Percentiles rank a stretch among this genome's conserved stretches.
phyloP scores from a whole-genome alignment of 805 yeast species.

The Kluyveromyces lactis region DNA sequence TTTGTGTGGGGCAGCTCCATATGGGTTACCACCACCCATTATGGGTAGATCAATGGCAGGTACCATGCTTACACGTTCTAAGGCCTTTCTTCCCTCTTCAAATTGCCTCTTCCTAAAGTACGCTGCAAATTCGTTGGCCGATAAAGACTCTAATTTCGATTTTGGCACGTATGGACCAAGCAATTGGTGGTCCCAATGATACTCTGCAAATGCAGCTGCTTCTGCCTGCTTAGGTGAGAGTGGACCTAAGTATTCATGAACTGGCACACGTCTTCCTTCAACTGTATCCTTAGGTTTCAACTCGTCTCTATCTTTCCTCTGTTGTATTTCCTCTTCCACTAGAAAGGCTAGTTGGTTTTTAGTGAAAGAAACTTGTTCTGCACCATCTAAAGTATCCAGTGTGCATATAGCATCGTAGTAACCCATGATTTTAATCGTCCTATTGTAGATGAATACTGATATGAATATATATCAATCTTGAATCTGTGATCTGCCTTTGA shows the following conservation, averaged over 20 bases:
- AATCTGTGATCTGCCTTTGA: no score
- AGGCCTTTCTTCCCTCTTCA: not conserved
- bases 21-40: not conserved
- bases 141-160: conserved; percentile 24
- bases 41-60: not conserved
- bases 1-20: no score
- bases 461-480: no score
- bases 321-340: conserved; percentile 21
- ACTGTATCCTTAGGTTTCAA: conserved; percentile 7
- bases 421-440: conserved; percentile 31
- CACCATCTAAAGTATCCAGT: conserved; percentile 24
- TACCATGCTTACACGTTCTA: conserved; percentile 4
- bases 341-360: conserved; percentile 21
- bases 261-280: conserved; percentile 12
- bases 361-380: conserved; percentile 21
- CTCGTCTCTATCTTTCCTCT: conserved; percentile 14
- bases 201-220: conserved; percentile 18
- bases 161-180: conserved; percentile 29
- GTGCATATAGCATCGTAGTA: conserved; percentile 27
- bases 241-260: conserved; percentile 25
- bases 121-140: conserved; percentile 28
- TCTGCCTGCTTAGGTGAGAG: conserved; percentile 18
- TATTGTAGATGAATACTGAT: not conserved
- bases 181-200: conserved; percentile 24
- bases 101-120: conserved; percentile 20